phyloP scores from a whole-genome alignment of 2,329 filamentous ascomycete genomes.

The Trichoderma harzianum region DNA sequence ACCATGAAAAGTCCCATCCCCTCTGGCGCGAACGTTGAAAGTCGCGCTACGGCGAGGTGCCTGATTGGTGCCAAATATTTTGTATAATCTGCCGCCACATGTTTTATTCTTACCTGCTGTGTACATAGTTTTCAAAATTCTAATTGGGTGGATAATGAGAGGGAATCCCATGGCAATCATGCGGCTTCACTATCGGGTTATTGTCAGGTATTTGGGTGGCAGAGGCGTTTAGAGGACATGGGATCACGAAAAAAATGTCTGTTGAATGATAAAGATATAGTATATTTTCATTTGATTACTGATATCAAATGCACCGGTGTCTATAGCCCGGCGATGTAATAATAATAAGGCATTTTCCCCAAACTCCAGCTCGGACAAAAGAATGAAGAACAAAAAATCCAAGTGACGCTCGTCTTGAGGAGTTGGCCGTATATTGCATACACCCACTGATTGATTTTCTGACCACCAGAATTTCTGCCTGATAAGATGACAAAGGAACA shows the following conservation, averaged over 20 bases:
- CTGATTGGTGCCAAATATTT: neutral
- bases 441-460: neutral
- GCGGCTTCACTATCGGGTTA: neutral
- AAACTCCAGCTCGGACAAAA: conserved; percentile 4
- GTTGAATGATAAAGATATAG: conserved; percentile 8
- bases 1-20: neutral
- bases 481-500: neutral
- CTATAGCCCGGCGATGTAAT: conserved; percentile 11
- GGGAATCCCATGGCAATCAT: neutral
- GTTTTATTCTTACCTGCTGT: neutral
- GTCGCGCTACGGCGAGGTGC: neutral
- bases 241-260: conserved; percentile 5
- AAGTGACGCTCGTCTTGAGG: neutral
- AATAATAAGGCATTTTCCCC: conserved; percentile 13
- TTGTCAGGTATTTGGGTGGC: neutral
- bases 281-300: conserved; percentile 16
- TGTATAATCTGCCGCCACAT: conserved; percentile 3
- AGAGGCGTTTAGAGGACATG: conserved; percentile 7
- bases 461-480: neutral
- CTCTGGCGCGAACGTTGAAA: neutral
- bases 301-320: conserved; percentile 8
- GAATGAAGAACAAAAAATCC: neutral
- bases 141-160: neutral
- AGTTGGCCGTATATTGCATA: neutral
- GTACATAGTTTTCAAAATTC: neutral